phyloP scores from a whole-genome alignment of 306 rosid genomes.

The Castanospermum australe region DNA sequence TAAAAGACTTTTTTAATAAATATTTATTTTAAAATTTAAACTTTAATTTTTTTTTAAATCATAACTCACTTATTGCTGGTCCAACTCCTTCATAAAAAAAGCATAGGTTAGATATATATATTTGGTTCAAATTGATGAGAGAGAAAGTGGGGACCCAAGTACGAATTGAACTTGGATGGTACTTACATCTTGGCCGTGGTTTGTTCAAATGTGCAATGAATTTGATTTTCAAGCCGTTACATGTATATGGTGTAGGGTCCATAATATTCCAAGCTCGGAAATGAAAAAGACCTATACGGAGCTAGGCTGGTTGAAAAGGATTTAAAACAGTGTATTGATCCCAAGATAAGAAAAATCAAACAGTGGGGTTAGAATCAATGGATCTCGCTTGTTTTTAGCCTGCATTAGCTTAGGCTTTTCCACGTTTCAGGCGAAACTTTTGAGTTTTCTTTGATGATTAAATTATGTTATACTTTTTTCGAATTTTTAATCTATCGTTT shows the following conservation, averaged over 20 bases:
- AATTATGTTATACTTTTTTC: too few species aligned
- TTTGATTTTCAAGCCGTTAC: neutral
- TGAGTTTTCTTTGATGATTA: neutral
- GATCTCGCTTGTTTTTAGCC: neutral
- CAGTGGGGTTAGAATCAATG: constrained; percentile 31
- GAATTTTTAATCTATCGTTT: too few species aligned
- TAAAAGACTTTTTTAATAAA: too few species aligned
- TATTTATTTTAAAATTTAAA: too few species aligned
- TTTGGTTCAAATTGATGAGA: neutral
- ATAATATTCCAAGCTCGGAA: neutral
- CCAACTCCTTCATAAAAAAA: too few species aligned
- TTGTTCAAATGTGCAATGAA: constrained; percentile 39
- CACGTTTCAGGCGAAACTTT: too few species aligned
- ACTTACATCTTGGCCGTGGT: neutral
- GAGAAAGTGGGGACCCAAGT: neutral
- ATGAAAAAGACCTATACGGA: neutral
- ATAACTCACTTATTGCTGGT: too few species aligned
- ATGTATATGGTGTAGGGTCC: neutral
- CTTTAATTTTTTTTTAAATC: too few species aligned
- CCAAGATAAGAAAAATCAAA: neutral
- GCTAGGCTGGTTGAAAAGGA: neutral
- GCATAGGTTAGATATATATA: neutral
- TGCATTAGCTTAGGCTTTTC: neutral
- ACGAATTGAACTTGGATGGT: neutral
- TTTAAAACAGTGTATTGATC: neutral